Percentiles rank a stretch among this genome's conserved stretches.
phyloP scores from a whole-genome alignment of 2,329 filamentous ascomycete species.

The Hypoxylon sp. region DNA sequence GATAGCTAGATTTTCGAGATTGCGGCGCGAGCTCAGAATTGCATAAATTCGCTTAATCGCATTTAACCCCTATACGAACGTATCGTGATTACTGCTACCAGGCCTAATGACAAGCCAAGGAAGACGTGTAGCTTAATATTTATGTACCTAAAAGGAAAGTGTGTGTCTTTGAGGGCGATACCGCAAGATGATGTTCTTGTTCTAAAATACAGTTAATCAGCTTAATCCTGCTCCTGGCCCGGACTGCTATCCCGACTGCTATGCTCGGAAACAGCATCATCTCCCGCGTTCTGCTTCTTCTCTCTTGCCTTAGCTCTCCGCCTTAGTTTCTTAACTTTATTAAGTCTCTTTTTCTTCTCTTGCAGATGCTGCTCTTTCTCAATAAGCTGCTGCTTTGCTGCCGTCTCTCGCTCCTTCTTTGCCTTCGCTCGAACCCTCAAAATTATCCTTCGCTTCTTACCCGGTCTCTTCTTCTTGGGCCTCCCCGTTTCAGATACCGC shows the following conservation, averaged over 20 bases:
- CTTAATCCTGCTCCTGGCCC: neutral
- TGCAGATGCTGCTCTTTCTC: slow-evolving; percentile 70
- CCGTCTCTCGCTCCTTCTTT: slow-evolving; percentile 60
- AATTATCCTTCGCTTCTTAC: slow-evolving; percentile 72
- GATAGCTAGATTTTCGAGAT: slow-evolving; percentile 5
- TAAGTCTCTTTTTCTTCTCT: slow-evolving; percentile 75
- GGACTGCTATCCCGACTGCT: slow-evolving; percentile 29
- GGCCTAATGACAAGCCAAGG: neutral
- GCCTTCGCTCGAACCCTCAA: slow-evolving; percentile 63
- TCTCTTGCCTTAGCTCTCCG: slow-evolving; percentile 71
- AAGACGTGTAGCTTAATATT: neutral
- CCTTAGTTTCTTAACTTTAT: slow-evolving; percentile 72
- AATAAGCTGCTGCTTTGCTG: slow-evolving; percentile 57
- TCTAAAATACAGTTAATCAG: neutral
- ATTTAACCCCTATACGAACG: neutral
- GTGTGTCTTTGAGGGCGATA: neutral
- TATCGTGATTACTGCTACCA: neutral
- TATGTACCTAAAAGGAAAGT: neutral
- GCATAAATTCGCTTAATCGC: neutral
- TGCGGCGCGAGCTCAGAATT: slow-evolving; percentile 34
- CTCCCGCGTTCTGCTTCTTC: slow-evolving; percentile 60
- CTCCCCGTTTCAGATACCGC: slow-evolving; percentile 33
- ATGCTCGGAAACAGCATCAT: slow-evolving; percentile 44
- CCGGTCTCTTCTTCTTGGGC: slow-evolving; percentile 63
- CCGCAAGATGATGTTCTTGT: neutral